Evolutionary conservation across 2,329 filamentous ascomycete species (phyloP).

Genomic region (Microsporum audouinii): DNA sequence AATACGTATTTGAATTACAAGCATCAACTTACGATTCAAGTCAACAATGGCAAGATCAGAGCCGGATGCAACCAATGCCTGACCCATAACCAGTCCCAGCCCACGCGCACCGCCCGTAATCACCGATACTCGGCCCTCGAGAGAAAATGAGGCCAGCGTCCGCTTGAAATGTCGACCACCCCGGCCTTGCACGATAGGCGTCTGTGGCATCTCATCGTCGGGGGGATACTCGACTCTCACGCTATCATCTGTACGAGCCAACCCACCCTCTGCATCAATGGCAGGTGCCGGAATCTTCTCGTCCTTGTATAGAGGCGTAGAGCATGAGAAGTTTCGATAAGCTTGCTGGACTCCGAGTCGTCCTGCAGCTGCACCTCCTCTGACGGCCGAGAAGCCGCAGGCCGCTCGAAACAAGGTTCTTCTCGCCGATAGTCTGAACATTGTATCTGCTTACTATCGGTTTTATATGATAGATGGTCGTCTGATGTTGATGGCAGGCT

Average conservation of each 20-base stretch:
- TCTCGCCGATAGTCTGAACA: slow-evolving; percentile 2
- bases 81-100: slow-evolving; percentile 82
- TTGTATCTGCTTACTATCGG: neutral
- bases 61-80: slow-evolving; percentile 78
- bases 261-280: slow-evolving; percentile 46
- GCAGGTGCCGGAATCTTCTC: slow-evolving; percentile 12
- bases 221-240: slow-evolving; percentile 70
- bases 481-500: neutral
- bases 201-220: slow-evolving; percentile 60
- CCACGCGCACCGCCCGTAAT: slow-evolving; percentile 87
- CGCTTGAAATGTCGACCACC: slow-evolving; percentile 74
- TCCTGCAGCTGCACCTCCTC: neutral
- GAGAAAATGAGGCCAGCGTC: slow-evolving; percentile 73
- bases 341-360: neutral
- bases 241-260: slow-evolving; percentile 67
- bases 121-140: slow-evolving; percentile 70
- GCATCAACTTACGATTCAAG: slow-evolving; percentile 61
- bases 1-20: neutral
- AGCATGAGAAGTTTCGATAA: slow-evolving; percentile 23
- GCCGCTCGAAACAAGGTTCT: neutral
- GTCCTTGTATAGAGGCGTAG: slow-evolving; percentile 19
- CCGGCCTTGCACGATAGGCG: slow-evolving; percentile 59
- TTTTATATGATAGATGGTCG: neutral
- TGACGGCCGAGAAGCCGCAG: neutral
- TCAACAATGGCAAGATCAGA: slow-evolving; percentile 87